phyloP scores from a whole-genome alignment of 495 filamentous ascomycete species.

The Daldinia grandis region DNA sequence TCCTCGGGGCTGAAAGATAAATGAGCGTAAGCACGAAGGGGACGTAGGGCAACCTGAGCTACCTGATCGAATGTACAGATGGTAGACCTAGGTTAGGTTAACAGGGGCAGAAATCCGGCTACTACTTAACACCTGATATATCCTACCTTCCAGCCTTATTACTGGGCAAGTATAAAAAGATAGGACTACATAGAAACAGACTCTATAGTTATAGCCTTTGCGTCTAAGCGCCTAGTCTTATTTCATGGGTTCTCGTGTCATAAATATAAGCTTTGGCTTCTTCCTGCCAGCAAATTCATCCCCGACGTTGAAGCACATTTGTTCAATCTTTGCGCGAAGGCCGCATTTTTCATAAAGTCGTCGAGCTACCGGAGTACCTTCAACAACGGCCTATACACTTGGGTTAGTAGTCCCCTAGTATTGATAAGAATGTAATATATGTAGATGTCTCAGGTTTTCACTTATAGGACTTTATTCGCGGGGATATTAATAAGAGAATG shows the following conservation, averaged over 20 bases:
- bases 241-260: slow-evolving; percentile 30
- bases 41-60: neutral
- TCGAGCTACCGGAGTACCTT: slow-evolving; percentile 36
- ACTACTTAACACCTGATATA: neutral
- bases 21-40: neutral
- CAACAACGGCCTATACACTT: slow-evolving; percentile 33
- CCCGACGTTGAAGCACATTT: slow-evolving; percentile 35
- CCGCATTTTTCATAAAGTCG: slow-evolving; percentile 40
- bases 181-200: neutral
- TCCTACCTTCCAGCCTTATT: neutral
- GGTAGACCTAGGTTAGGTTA: too few relatives aligned
- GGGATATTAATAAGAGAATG: neutral
- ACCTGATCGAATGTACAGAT: too few relatives aligned
- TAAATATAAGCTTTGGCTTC: slow-evolving; percentile 38
- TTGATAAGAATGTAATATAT: neutral
- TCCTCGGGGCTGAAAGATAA: neutral
- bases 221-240: neutral
- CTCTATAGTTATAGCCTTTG: too few relatives aligned
- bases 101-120: neutral
- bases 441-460: too few relatives aligned
- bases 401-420: neutral
- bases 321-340: slow-evolving; percentile 29
- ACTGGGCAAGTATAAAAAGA: neutral
- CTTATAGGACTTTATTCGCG: neutral
- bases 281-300: slow-evolving; percentile 22